These are phyloP conservation scores for Barnettozyma californica DNA, from an alignment of 805 yeast species.

Conservation along the genomic window DNA sequence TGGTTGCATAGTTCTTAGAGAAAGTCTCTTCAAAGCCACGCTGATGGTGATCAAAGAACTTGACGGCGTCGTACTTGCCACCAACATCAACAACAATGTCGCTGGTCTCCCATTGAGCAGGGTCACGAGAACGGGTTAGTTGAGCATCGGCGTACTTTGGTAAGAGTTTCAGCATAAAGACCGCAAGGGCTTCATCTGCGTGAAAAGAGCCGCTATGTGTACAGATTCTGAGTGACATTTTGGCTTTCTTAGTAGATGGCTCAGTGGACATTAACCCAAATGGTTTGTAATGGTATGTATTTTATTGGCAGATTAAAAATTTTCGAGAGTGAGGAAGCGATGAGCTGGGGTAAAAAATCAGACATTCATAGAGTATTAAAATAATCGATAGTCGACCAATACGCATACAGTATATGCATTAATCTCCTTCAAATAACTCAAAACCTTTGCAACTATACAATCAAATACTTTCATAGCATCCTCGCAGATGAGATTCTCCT, in stretches of 20 bases:
- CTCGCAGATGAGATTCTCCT: too few relatives aligned
- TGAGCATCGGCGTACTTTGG: constrained; percentile 64
- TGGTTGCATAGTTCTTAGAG: constrained; percentile 57
- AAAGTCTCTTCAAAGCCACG: constrained; percentile 82
- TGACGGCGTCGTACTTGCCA: constrained; percentile 81
- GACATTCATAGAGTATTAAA: too few relatives aligned
- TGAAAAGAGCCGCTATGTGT: constrained; percentile 94
- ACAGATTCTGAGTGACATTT: constrained; percentile 55
- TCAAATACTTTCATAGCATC: too few relatives aligned
- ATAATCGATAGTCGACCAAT: too few relatives aligned
- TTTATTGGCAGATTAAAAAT: neutral
- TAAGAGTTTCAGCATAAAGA: constrained; percentile 69
- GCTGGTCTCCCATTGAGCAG: constrained; percentile 74
- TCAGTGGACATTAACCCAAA: neutral
- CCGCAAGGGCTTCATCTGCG: constrained; percentile 95
- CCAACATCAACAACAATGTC: constrained; percentile 95
- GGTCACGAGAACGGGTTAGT: constrained; percentile 79
- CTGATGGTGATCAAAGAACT: constrained; percentile 95
- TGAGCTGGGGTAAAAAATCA: neutral
- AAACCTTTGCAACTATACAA: too few relatives aligned
- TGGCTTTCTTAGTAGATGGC: constrained; percentile 22
- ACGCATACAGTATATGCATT: too few relatives aligned
- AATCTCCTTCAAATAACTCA: too few relatives aligned
- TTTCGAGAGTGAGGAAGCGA: neutral
- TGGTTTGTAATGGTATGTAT: neutral